phyloP scores from a whole-genome alignment of 257 asterid genomes.

The Plectranthus barbatus region DNA sequence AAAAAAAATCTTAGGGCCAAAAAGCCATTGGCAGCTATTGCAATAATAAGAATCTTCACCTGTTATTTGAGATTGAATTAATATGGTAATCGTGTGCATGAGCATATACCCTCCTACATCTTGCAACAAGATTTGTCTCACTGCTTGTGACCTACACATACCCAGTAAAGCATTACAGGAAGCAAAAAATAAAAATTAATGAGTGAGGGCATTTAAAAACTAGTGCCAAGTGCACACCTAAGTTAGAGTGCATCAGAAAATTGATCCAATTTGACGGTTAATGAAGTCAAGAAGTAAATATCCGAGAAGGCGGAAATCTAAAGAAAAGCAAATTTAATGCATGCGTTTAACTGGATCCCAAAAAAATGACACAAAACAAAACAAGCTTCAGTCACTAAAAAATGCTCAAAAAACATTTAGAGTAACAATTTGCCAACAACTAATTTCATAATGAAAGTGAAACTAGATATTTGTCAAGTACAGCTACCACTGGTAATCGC shows the following conservation, averaged over 20 bases:
- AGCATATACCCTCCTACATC: slow-evolving; percentile 83
- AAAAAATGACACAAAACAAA: slow-evolving; percentile 2
- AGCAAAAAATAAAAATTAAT: background rate
- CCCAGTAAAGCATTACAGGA: slow-evolving; percentile 11
- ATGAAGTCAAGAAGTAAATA: slow-evolving; percentile 1
- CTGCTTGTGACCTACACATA: slow-evolving; percentile 58
- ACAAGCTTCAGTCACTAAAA: slow-evolving; percentile 1
- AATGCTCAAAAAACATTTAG: background rate
- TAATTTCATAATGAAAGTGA: slow-evolving; percentile 1
- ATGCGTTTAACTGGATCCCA: background rate
- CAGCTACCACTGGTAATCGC: slow-evolving; percentile 94
- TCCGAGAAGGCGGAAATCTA: background rate
- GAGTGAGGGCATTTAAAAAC: slow-evolving; percentile 1
- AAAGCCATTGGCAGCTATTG: background rate
- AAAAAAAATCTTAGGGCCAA: background rate
- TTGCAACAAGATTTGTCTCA: slow-evolving; percentile 70
- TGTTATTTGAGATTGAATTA: slow-evolving; percentile 79
- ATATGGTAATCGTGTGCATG: slow-evolving; percentile 92
- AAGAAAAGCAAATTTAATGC: background rate
- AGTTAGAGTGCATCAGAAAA: background rate
- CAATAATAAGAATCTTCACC: slow-evolving; percentile 32
- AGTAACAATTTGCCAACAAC: background rate
- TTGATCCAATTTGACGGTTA: background rate
- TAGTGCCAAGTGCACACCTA: background rate
- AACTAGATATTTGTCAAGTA: slow-evolving; percentile 32